A percentile compares a stretch with the other conserved stretches of the same genome.
Evolutionary conservation across 2,329 filamentous ascomycete genomes (phyloP).

Genomic region (Hypoxylon sp.): DNA sequence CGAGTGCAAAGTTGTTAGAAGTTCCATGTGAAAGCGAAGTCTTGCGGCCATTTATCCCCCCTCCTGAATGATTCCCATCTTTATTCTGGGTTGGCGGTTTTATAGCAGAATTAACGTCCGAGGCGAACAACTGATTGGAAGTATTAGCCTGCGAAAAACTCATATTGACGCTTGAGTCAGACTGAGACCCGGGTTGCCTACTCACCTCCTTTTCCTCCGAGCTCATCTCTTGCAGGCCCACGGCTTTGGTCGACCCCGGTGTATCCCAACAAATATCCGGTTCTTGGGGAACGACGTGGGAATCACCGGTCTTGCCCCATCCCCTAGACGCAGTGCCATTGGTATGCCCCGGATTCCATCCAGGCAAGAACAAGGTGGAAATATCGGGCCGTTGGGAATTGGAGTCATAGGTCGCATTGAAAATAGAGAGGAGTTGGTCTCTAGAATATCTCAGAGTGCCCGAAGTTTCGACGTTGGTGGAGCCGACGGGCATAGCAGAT

Average conservation of each 20-base stretch:
- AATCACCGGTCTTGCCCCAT: constrained; percentile 85
- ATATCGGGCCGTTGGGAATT: constrained; percentile 70
- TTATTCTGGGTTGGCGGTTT: constrained; percentile 87
- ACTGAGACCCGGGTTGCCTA: constrained; percentile 30
- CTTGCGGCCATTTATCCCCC: constrained; percentile 79
- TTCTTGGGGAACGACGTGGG: constrained; percentile 80
- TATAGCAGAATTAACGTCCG: constrained; percentile 92
- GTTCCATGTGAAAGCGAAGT: constrained; percentile 82
- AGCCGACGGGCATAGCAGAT: constrained; percentile 71
- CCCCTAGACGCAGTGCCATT: constrained; percentile 74
- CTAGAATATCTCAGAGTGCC: constrained; percentile 78
- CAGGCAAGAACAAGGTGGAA: constrained; percentile 77
- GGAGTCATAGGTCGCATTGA: constrained; percentile 63
- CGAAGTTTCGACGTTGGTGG: constrained; percentile 62
- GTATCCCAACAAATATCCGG: constrained; percentile 95
- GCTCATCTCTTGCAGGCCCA: constrained; percentile 80
- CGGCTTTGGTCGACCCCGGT: constrained; percentile 76
- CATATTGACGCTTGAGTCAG: neutral
- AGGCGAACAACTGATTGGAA: constrained; percentile 76
- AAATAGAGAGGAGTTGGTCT: constrained; percentile 84
- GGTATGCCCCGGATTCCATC: constrained; percentile 82
- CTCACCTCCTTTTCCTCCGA: constrained; percentile 72
- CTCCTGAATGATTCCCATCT: constrained; percentile 68
- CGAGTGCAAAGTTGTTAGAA: constrained; percentile 75
- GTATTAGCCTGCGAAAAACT: constrained; percentile 48